phyloP scores from a whole-genome alignment of 306 rosid genomes.

The Lathyrus tuberosus region DNA sequence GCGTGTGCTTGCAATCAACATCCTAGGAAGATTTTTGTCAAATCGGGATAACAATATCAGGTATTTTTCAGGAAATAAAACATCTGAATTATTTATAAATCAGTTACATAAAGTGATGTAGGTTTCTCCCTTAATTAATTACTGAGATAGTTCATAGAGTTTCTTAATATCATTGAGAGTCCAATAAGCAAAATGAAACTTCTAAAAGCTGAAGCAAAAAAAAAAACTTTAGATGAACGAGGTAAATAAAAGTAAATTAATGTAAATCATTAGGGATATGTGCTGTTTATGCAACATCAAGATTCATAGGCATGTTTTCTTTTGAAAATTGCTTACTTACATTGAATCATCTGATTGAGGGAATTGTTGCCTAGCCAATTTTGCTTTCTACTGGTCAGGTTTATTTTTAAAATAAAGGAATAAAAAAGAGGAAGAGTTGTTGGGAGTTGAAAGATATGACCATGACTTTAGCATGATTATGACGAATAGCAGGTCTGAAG shows the following conservation, averaged over 20 bases:
- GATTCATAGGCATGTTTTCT: neutral
- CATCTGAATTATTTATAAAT: conserved; percentile 33
- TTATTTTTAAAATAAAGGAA: conserved; percentile 1
- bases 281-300: conserved; percentile 19
- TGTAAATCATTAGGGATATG: neutral
- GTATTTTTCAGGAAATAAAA: conserved; percentile 42
- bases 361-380: conserved; percentile 21
- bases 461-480: conserved; percentile 1
- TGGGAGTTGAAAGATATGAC: conserved; percentile 1
- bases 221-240: neutral
- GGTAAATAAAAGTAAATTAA: conserved; percentile 18
- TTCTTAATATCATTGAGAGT: neutral
- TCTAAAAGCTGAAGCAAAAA: neutral
- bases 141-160: neutral
- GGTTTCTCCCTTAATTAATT: conserved; percentile 23
- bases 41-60: conserved; percentile 98
- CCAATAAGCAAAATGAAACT: conserved; percentile 11
- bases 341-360: conserved; percentile 27
- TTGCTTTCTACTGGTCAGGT: neutral
- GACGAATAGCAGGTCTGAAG: neutral
- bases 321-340: conserved; percentile 14
- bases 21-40: conserved; percentile 95
- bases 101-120: neutral
- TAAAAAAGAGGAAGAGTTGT: conserved; percentile 1
- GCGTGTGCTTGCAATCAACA: conserved; percentile 96